These are phyloP conservation scores for Acacia pycnantha DNA, from an alignment of 331 rosid genomes.

Conservation along the genomic window DNA sequence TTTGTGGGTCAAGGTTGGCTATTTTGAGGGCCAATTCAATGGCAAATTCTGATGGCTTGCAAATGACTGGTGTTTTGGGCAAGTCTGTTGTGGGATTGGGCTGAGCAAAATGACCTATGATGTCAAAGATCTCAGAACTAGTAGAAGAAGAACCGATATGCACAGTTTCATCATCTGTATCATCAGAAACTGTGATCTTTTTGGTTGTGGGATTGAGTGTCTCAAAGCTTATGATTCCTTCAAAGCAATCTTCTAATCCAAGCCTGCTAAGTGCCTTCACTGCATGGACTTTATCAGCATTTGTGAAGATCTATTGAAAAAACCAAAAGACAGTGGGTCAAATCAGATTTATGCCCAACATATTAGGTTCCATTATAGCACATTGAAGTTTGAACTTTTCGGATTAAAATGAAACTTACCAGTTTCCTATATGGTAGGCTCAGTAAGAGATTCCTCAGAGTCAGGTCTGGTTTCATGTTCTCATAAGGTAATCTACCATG, in stretches of 20 bases:
- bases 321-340: too few relatives aligned
- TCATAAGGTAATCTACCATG: conserved; percentile 93
- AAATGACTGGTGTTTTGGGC: conserved; percentile 82
- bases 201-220: conserved; percentile 69
- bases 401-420: conserved; percentile 30
- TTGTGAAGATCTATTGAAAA: conserved; percentile 47
- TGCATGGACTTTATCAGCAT: conserved; percentile 81
- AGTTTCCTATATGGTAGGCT: conserved; percentile 73
- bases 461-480: conserved; percentile 68
- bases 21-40: conserved; percentile 74
- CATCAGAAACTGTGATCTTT: conserved; percentile 57
- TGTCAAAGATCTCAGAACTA: conserved; percentile 63
- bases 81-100: conserved; percentile 41
- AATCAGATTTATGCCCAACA: too few relatives aligned
- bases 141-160: conserved; percentile 43
- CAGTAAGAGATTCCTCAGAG: conserved; percentile 56
- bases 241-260: conserved; percentile 86
- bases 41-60: conserved; percentile 76
- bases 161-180: conserved; percentile 71
- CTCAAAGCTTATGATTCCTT: conserved; percentile 91
- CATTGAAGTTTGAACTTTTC: too few relatives aligned
- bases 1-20: conserved; percentile 72
- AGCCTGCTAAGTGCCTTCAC: conserved; percentile 73
- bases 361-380: too few relatives aligned
- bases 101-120: conserved; percentile 64